Base-by-base conservation (phyloP, 495 filamentous ascomycete species). In the Amorphotheca resinae region DNA sequence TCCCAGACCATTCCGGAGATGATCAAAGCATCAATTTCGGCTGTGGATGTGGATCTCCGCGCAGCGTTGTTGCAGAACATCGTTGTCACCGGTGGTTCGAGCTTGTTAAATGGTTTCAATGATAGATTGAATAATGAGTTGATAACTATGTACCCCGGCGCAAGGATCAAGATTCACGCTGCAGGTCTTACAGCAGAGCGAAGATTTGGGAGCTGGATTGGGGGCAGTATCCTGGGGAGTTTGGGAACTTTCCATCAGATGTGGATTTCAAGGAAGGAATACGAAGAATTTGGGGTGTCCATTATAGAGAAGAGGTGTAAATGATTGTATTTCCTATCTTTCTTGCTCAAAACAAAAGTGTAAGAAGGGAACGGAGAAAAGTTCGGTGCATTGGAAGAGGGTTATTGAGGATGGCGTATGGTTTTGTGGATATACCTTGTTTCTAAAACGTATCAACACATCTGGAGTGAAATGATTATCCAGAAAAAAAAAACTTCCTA, bases 241-340 rank as follows among this genome's bases (percentile, higher is more conserved):
- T 61, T 99, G 67, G 93, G 93, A 7, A 94, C 86, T n/a, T 99
- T 99, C 62, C 91, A 99, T 67, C 89, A 95, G 58, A 84, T 96
- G 83, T 99, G 91, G 91, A 87, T 99, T 49, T 86, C 79, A 14
- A 77, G 66, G 59, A 82, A 83, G 64, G 82, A 87, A 67, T 87
- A 86, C 60, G 78, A 83, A 46, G 82, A 87, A 64, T 80, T 82
- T 58, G 82, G 82, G 9, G 53, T 68, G 0, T 67, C 67, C 9
- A 77, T 86, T 49, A 77, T 86, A 14, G 81, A 86, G 67, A 85
- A 84, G 70, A 68, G 81, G 45, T 85, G 82, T 59, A 84, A 82
- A 64, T 86, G 72, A 52, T 33, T 38, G 25, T 21, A 8, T 28
- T 28, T 28, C 5, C 11, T 38, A 21, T 38, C 36, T n/a, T 34